Evolutionary conservation across 495 filamentous ascomycete genomes (phyloP).

Genomic region (Aspergillus taichungensis): DNA sequence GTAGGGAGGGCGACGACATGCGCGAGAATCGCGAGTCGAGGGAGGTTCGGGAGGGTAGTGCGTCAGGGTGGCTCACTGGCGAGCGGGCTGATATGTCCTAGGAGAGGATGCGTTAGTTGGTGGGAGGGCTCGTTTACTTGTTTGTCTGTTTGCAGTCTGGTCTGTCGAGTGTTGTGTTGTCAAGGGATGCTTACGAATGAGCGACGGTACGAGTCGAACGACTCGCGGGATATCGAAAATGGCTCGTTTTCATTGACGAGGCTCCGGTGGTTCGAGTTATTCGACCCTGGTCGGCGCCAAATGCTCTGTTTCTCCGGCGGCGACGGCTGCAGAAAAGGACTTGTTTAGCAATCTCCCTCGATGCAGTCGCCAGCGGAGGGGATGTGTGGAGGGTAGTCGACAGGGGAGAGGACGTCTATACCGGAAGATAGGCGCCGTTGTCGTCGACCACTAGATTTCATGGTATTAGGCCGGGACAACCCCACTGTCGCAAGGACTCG

Average conservation of each 20-base stretch:
- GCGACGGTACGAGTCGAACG: slow-evolving; percentile 93
- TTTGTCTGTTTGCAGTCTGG: not conserved
- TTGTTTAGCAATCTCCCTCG: slow-evolving; percentile 10
- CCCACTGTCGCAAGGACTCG: not conserved
- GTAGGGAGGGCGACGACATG: slow-evolving; percentile 41
- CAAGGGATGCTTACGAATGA: slow-evolving; percentile 66
- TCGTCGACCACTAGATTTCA: slow-evolving; percentile 75
- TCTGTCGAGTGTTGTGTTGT: not conserved
- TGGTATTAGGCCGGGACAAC: too few species aligned
- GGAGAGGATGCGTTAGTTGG: slow-evolving; percentile 2
- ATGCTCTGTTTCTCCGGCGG: slow-evolving; percentile 78
- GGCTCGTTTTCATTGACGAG: slow-evolving; percentile 77
- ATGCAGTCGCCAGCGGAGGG: not conserved
- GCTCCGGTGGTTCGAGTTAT: slow-evolving; percentile 60
- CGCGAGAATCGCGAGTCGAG: slow-evolving; percentile 65
- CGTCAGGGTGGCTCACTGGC: slow-evolving; percentile 54
- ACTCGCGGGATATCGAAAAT: slow-evolving; percentile 95
- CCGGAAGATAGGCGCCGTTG: slow-evolving; percentile 92
- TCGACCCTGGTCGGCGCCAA: slow-evolving; percentile 66
- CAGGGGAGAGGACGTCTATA: slow-evolving; percentile 30
- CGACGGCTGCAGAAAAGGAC: slow-evolving; percentile 55
- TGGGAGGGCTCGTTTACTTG: not conserved
- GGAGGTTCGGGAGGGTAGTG: slow-evolving; percentile 56
- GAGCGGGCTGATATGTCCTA: slow-evolving; percentile 92
- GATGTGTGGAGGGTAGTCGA: not conserved